Base-by-base conservation (phyloP, 305 asterid genomes). In the Ruellia speciosa region DNA sequence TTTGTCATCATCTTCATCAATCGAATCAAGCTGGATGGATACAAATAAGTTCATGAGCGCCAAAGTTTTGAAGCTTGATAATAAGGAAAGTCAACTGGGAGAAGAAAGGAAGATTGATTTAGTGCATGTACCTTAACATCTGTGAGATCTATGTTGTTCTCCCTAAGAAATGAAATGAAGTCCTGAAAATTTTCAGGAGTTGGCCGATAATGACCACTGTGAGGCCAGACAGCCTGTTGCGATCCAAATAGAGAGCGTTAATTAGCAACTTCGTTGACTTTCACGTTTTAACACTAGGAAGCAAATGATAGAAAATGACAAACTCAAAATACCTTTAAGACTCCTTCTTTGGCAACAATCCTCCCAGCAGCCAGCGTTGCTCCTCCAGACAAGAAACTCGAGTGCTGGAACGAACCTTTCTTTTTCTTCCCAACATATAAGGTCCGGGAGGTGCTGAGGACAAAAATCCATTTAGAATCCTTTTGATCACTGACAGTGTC, bases 301-400 rank as follows among this genome's bases (percentile, higher is more conserved):
- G 16, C 8, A 4, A n/a, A n/a, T 4, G 11, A 4, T 0, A 0
- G 11, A 43, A n/a, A 12, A 13, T 12, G 16, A 12, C 16, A 7
- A n/a, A 43, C 11, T 15, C 16, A 13, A 6, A 5, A 24, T 88
- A 87, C 96, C 95, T 84, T 83, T 59, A 92, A 69, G 67, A 77
- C 64, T 3, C 96, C 99, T 5, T 79, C 70, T 68, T 88, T 94
- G 3, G 84, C 87, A 54, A 88, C 87, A n/a, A 92, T 70, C 75
- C 99, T 84, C 58, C 99, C 99, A 28, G 99, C 99, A 15, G 99
- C 94, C 53, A 82, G 58, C 4, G 99, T 81, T 39, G 99, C 97
- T 40, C 99, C 99, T 51, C 99, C 99, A 31, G 99, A 90, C 75
- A 92, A 81, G 77, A 92, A 92, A 64, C 97, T 92, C 2, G 97